phyloP scores from a whole-genome alignment of 495 filamentous ascomycete genomes.

The Neurospora terricola region DNA sequence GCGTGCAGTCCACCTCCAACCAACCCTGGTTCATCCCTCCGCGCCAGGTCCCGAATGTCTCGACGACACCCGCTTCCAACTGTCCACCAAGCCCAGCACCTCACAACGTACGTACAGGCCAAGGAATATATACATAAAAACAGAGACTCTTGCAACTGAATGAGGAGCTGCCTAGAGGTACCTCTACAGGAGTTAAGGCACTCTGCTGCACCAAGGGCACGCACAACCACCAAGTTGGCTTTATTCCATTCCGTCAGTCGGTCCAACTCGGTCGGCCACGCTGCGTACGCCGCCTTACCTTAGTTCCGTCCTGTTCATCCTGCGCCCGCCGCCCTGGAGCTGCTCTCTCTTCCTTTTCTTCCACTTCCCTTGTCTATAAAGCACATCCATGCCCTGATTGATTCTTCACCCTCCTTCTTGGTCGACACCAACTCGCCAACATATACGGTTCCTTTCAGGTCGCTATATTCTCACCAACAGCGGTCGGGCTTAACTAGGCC shows the following conservation, averaged over 20 bases:
- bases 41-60: neutral
- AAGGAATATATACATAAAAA: neutral
- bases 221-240: neutral
- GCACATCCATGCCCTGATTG: neutral
- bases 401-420: neutral
- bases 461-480: neutral
- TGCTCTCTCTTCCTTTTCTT: neutral
- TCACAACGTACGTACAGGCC: neutral
- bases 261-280: neutral
- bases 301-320: neutral
- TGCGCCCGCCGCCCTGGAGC: neutral
- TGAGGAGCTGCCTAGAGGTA: neutral
- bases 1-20: neutral
- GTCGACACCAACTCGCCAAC: neutral
- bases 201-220: neutral
- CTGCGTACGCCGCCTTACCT: neutral
- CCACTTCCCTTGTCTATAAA: neutral
- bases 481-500: neutral
- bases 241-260: neutral
- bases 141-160: neutral
- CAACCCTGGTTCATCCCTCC: neutral
- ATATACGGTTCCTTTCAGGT: neutral
- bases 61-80: neutral
- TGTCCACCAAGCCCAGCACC: neutral
- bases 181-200: neutral